A percentile compares a stretch with the other conserved stretches of the same genome.
These are phyloP conservation scores for Vitis hybrid DNA, from an alignment of 177 flowering plant genomes.

Conservation along the genomic window DNA sequence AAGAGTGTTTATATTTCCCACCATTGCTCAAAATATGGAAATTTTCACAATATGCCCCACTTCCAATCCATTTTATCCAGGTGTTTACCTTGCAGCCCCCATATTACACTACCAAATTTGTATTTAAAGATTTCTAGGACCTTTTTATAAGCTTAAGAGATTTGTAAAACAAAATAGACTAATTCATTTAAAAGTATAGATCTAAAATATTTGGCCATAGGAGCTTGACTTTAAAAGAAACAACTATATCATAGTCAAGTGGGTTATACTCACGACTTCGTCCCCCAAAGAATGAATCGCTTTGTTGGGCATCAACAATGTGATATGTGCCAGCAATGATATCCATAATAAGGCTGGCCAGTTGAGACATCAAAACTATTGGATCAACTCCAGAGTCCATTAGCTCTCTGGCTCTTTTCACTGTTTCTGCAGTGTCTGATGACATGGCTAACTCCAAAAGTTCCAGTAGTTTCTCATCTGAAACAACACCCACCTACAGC, in stretches of 20 bases:
- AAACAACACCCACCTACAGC: conserved; percentile 82
- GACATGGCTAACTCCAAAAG: conserved; percentile 95
- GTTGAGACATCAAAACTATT: conserved; percentile 87
- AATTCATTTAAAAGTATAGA: not conserved
- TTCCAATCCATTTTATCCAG: too few relatives aligned
- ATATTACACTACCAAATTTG: too few relatives aligned
- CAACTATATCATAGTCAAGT: not conserved
- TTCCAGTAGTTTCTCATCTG: conserved; percentile 88
- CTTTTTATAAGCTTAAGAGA: too few relatives aligned
- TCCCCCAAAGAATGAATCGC: conserved; percentile 47
- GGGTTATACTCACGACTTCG: conserved; percentile 61
- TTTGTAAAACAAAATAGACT: too few relatives aligned
- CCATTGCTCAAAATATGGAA: too few relatives aligned
- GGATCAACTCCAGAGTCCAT: conserved; percentile 96
- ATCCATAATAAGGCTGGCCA: conserved; percentile 97
- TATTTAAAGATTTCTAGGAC: too few relatives aligned
- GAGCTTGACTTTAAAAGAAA: not conserved
- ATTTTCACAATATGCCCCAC: too few relatives aligned
- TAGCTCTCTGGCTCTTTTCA: conserved; percentile 84
- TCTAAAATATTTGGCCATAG: not conserved
- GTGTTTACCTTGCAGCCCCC: too few relatives aligned
- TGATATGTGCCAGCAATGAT: conserved; percentile 88
- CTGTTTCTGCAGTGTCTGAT: conserved; percentile 92
- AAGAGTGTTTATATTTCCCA: too few relatives aligned
- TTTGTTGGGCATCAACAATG: conserved; percentile 39